Percentiles rank a stretch among this genome's conserved stretches.
Conservation (phyloP, 495 filamentous ascomycete genomes). For the Acidiella bohemica region DNA sequence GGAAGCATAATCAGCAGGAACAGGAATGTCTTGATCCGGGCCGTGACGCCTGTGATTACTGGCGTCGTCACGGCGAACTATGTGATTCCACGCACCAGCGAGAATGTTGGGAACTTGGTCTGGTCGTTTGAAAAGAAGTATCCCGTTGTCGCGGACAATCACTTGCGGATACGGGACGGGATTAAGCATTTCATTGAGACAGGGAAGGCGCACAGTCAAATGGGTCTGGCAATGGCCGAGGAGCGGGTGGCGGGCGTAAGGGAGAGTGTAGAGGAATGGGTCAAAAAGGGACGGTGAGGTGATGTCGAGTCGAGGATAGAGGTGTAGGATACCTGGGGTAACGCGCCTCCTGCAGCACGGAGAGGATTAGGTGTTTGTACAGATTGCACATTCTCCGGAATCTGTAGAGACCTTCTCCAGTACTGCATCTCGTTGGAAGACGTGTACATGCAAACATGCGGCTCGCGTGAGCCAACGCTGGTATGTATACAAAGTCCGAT, state of each 20-base stretch:
- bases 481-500: too few species aligned
- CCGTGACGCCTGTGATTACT: constrained; percentile 40
- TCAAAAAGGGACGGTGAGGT: constrained; percentile 66
- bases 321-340: neutral
- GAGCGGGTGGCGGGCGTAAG: constrained; percentile 60
- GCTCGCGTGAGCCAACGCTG: too few species aligned
- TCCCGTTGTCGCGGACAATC: constrained; percentile 64
- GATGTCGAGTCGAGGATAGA: neutral
- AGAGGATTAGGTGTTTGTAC: too few species aligned
- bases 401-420: too few species aligned
- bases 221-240: constrained; percentile 58
- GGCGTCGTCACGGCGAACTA: constrained; percentile 28
- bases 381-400: too few species aligned
- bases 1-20: constrained; percentile 79
- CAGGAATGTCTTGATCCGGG: constrained; percentile 65
- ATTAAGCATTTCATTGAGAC: constrained; percentile 56
- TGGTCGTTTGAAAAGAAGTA: constrained; percentile 85
- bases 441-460: too few species aligned
- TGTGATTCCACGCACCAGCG: constrained; percentile 37
- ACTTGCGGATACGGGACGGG: constrained; percentile 50
- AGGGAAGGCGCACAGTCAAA: constrained; percentile 53
- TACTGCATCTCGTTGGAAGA: too few species aligned
- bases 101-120: constrained; percentile 66
- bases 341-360: too few species aligned
- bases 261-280: constrained; percentile 70